Evolutionary conservation across 2,329 filamentous ascomycete species (phyloP), one percentile per base, ranked within the genome.

Genomic region (Sclerotinia borealis): DNA sequence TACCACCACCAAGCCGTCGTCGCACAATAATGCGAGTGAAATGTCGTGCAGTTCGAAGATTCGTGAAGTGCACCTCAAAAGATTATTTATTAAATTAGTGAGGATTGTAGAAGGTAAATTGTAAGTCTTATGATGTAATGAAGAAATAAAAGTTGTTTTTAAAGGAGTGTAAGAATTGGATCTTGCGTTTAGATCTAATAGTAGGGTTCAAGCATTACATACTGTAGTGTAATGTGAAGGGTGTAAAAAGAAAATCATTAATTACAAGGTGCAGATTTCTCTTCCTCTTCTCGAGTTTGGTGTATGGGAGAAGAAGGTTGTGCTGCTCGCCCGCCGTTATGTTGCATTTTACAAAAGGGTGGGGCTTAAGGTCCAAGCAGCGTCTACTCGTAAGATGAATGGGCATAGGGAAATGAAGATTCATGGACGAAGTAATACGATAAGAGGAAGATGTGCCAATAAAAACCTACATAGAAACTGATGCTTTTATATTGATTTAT

Each of bases 151-250:
- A 45, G 13, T 7, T 36, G 17, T 27, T 27, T 47, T 51, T 39
- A 34, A 63, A 63, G 54, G 60, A 63, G 60, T 2, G 60, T 63
- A 34, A 58, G 60, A 62, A 62, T 41, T 22, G 22, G 34, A 36
- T 41, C 31, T 43, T 55, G 29, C 17, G 13, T 47, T 59, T 27
- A 37, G n/a, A 48, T 59, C 45, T 59, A 49, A 48, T 49, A n/a
- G 52, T 56, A 56, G 25, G 25, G 31, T 58, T 63, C 31, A 58
- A 47, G 47, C 43, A 29, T 63, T 58, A 63, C 60, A 63, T 58
- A 39, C 19, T 50, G 60, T 22, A 25, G 50, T 56, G 31, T 55
- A 36, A 37, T 22, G 9, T 15, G 50, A 56, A 27, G 31, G 4
- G 8, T 22, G 41, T 43, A 43, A 37, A 43, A 43, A 43, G 34